phyloP scores from a whole-genome alignment of 352 stramenopile genomes.

The Globisporangium middletonii region DNA sequence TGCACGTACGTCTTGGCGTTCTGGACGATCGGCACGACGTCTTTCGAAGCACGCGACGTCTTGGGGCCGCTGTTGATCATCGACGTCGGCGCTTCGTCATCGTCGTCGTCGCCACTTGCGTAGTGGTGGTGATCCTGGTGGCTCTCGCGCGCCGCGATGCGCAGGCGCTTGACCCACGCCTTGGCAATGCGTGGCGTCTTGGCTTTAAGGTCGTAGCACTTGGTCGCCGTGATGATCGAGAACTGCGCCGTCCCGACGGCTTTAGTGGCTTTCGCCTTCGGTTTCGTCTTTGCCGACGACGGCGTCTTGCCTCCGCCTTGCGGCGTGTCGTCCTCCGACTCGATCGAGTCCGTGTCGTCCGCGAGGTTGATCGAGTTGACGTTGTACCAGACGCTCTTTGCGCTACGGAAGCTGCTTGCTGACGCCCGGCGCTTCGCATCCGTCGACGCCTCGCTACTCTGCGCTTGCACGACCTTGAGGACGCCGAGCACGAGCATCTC shows the following conservation, averaged over 20 bases:
- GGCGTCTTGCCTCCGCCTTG: conserved; percentile 14
- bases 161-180: conserved; percentile 61
- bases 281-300: conserved; percentile 11
- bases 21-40: conserved; percentile 42
- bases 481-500: conserved; percentile 72
- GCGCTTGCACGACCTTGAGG: conserved; percentile 38
- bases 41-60: conserved; percentile 25
- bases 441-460: conserved; percentile 12
- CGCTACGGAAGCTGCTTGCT: conserved; percentile 60
- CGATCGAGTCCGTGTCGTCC: conserved; percentile 65
- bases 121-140: neutral
- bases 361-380: conserved; percentile 72
- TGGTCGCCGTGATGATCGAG: conserved; percentile 81
- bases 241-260: conserved; percentile 67
- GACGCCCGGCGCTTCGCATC: conserved; percentile 1
- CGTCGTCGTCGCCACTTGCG: conserved; percentile 11
- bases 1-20: conserved; percentile 85
- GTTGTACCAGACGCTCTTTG: conserved; percentile 73
- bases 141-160: conserved; percentile 44
- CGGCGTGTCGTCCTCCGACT: conserved; percentile 50
- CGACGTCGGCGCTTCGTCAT: conserved; percentile 23
- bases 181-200: conserved; percentile 68
- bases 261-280: conserved; percentile 11
- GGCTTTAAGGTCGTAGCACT: conserved; percentile 82
- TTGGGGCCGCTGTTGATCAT: conserved; percentile 21